Base-by-base conservation (phyloP, 768 basidiomycete species). In the Tricholoma furcatifolium region DNA sequence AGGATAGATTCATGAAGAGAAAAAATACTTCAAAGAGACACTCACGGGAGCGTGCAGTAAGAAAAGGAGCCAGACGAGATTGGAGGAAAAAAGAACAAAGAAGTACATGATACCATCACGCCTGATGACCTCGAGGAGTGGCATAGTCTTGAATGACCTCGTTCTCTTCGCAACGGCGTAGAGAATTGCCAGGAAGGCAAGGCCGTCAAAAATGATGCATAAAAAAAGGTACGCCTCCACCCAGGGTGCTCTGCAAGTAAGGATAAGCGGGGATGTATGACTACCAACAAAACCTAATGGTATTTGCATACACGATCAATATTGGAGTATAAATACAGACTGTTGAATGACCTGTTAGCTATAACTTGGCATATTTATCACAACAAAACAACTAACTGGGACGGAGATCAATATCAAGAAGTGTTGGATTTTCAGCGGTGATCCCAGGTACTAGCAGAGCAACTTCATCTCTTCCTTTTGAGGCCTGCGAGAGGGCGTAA, bases 31-130 rank as follows among this genome's bases (percentile, higher is more conserved):
- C n/a, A n/a, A n/a, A n/a, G n/a, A 38, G 20, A 31, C 18, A n/a
- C 54, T 41, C 23, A 58, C 59, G 5, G 50, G 60, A 31, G 54
- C 59, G 18, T 60, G 40, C 8, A 62, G 41, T 1, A 56, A 17
- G 11, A 60, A 50, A 2, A 60, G 49, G 12, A 60, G 54, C 61
- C 61, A 62, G 2, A 58, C 45, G 23, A 60, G 53, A 35, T 62
- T 62, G 8, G 59, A 60, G 0, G 61, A 60, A 18, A 62, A 62
- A 11, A 62, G 52, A 14, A 60, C 57, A 9, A 60, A 56, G 46
- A 62, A 62, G 27, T 60, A 62, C 9, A 62, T 11, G 4, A 58
- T 32, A 1, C 61, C 61, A n/a, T 62, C 61, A 2, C 57, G 54
- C 30, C 51, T 52, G 17, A 60, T 54, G n/a, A 59, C 43, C 4